Evolutionary conservation across 2,329 filamentous ascomycete species (phyloP).

Genomic region (Ophiostoma tasmaniense): DNA sequence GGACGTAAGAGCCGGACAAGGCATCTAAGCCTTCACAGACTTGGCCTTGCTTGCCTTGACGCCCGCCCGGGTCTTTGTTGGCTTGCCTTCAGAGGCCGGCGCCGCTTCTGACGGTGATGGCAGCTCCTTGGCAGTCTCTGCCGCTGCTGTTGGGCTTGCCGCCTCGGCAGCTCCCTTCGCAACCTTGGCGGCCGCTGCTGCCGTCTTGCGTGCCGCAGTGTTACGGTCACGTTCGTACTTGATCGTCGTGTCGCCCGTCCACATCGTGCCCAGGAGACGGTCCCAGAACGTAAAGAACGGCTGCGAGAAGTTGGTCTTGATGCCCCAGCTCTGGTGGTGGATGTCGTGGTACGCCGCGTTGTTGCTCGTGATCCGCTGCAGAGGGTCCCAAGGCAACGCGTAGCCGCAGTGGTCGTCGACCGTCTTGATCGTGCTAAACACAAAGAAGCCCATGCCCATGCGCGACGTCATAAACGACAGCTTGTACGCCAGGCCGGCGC

Average conservation of each 20-base stretch:
- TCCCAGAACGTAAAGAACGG: slow-evolving; percentile 98
- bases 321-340: slow-evolving; percentile 97
- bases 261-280: slow-evolving; percentile 68
- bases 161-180: not conserved
- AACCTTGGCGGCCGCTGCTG: not conserved
- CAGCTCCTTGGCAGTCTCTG: not conserved
- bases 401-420: slow-evolving; percentile 98
- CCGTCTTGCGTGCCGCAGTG: slow-evolving; percentile 32
- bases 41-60: slow-evolving; percentile 10
- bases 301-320: slow-evolving; percentile 90
- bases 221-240: slow-evolving; percentile 36
- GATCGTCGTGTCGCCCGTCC: slow-evolving; percentile 53
- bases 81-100: not conserved
- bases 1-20: not conserved
- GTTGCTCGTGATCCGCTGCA: slow-evolving; percentile 87
- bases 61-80: not conserved
- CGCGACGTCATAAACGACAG: slow-evolving; percentile 72
- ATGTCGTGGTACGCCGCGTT: slow-evolving; percentile 97
- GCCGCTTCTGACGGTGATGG: not conserved
- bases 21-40: slow-evolving; percentile 9
- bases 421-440: slow-evolving; percentile 84
- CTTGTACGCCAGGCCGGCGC: slow-evolving; percentile 77
- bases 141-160: not conserved
- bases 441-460: slow-evolving; percentile 85
- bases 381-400: slow-evolving; percentile 85